A percentile compares a stretch with the other conserved stretches of the same genome.
Conservation (phyloP, 2,329 filamentous ascomycete genomes). For the Alternaria triticina region DNA sequence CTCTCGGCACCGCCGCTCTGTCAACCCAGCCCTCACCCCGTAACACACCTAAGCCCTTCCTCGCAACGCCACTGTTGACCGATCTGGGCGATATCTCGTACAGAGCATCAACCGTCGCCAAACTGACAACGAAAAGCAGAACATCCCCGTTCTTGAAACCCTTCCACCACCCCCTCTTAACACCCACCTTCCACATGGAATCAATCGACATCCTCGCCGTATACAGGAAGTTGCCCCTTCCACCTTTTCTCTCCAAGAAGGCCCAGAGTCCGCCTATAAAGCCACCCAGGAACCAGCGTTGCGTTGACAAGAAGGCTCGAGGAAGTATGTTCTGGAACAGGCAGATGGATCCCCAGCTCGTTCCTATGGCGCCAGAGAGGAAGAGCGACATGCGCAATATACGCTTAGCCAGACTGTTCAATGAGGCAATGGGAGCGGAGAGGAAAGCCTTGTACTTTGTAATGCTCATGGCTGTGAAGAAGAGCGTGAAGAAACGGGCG, state of each 20-base stretch:
- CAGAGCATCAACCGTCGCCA: slow-evolving; percentile 78
- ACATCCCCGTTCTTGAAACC: slow-evolving; percentile 84
- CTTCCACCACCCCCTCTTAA: slow-evolving; percentile 87
- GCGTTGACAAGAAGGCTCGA: slow-evolving; percentile 74
- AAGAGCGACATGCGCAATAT: slow-evolving; percentile 80
- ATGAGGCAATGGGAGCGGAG: slow-evolving; percentile 69
- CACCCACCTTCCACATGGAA: slow-evolving; percentile 89
- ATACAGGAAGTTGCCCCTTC: slow-evolving; percentile 74
- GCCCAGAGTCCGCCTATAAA: slow-evolving; percentile 87
- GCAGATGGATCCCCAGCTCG: slow-evolving; percentile 87
- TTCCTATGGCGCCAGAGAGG: slow-evolving; percentile 81
- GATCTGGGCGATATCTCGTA: slow-evolving; percentile 75
- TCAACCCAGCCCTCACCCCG: slow-evolving; percentile 79
- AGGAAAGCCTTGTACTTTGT: slow-evolving; percentile 72
- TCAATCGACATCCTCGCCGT: slow-evolving; percentile 79
- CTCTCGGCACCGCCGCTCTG: slow-evolving; percentile 49
- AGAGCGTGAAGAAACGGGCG: slow-evolving; percentile 75
- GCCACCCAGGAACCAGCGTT: slow-evolving; percentile 89
- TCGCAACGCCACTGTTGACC: slow-evolving; percentile 69
- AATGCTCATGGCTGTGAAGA: slow-evolving; percentile 75
- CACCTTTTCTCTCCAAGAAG: slow-evolving; percentile 70
- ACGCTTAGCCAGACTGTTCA: slow-evolving; percentile 70
- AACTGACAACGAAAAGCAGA: slow-evolving; percentile 77
- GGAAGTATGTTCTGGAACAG: slow-evolving; percentile 84
- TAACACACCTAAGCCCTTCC: slow-evolving; percentile 76